A percentile compares a stretch with the other conserved stretches of the same genome.
These are phyloP conservation scores for Citrus mangshanensis DNA, from an alignment of 345 rosid species.

Conservation along the genomic window DNA sequence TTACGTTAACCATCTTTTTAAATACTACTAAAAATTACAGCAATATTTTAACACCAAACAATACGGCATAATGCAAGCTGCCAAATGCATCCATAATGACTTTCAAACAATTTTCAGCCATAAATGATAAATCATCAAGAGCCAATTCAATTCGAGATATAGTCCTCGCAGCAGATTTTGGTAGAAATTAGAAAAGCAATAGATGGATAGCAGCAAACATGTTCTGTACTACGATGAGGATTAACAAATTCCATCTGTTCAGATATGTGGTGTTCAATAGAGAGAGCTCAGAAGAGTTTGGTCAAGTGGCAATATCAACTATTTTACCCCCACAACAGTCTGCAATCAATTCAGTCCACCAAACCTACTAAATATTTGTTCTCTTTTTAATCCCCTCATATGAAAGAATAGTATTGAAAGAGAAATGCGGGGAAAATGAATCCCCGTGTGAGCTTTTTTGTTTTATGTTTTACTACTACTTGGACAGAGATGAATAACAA, in stretches of 20 bases:
- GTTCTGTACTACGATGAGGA: not conserved
- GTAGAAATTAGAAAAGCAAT: not conserved
- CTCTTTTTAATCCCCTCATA: not conserved
- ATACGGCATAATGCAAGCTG: too few species aligned
- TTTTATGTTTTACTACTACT: not conserved
- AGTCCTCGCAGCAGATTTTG: not conserved
- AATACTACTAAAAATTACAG: too few species aligned
- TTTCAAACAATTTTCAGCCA: not conserved
- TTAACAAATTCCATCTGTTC: not conserved
- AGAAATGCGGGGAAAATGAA: not conserved
- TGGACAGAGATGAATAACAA: not conserved
- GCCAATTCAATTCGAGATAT: not conserved
- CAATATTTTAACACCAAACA: too few species aligned
- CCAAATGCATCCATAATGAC: too few species aligned
- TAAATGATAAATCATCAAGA: not conserved
- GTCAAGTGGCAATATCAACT: not conserved
- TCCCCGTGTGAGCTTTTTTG: not conserved
- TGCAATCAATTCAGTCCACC: slow-evolving; percentile 2
- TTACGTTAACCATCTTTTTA: too few species aligned
- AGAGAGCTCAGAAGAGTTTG: too few species aligned
- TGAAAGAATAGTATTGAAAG: not conserved
- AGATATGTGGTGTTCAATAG: too few species aligned
- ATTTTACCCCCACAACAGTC: not conserved
- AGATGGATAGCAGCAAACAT: not conserved
- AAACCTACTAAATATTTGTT: not conserved